Evolutionary conservation across 768 basidiomycete species (phyloP).

Genomic region (Chalciporus pseudorubinellus): DNA sequence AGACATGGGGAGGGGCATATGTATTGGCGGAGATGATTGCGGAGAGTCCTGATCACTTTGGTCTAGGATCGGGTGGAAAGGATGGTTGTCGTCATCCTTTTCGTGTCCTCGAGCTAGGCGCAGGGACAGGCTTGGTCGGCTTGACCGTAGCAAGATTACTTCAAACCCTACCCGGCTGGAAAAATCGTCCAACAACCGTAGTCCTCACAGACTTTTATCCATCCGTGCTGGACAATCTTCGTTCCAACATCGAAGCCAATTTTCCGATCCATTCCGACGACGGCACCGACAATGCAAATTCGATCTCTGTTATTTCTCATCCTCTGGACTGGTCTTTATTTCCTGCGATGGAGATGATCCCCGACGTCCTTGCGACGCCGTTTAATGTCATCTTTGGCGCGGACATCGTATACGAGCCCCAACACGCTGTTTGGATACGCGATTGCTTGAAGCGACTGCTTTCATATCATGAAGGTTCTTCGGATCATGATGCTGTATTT

Average conservation of each 20-base stretch:
- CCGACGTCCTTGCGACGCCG: slow-evolving; percentile 28
- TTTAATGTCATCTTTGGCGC: slow-evolving; percentile 55
- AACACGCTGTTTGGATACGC: slow-evolving; percentile 48
- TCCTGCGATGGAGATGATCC: slow-evolving; percentile 8
- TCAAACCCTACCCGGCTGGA: not conserved
- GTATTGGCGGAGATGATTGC: slow-evolving; percentile 75
- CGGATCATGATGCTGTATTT: slow-evolving; percentile 39
- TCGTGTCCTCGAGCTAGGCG: slow-evolving; percentile 53
- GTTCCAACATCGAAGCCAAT: slow-evolving; percentile 41
- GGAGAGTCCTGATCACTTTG: slow-evolving; percentile 52
- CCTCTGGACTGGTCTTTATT: slow-evolving; percentile 42
- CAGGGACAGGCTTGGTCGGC: slow-evolving; percentile 56
- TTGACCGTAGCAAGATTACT: slow-evolving; percentile 39
- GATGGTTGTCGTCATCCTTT: slow-evolving; percentile 13
- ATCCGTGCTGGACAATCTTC: slow-evolving; percentile 46
- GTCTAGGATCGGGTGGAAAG: slow-evolving; percentile 23
- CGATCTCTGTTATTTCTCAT: slow-evolving; percentile 24
- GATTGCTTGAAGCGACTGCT: slow-evolving; percentile 41
- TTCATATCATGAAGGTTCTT: slow-evolving; percentile 16
- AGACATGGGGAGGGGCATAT: slow-evolving; percentile 88
- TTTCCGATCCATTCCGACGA: slow-evolving; percentile 11
- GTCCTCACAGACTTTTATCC: slow-evolving; percentile 52
- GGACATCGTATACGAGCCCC: slow-evolving; percentile 52
- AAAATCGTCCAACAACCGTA: slow-evolving; percentile 23
- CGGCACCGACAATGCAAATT: not conserved